phyloP scores from a whole-genome alignment of 2,329 filamentous ascomycete genomes.

The Claviceps pazoutovae region DNA sequence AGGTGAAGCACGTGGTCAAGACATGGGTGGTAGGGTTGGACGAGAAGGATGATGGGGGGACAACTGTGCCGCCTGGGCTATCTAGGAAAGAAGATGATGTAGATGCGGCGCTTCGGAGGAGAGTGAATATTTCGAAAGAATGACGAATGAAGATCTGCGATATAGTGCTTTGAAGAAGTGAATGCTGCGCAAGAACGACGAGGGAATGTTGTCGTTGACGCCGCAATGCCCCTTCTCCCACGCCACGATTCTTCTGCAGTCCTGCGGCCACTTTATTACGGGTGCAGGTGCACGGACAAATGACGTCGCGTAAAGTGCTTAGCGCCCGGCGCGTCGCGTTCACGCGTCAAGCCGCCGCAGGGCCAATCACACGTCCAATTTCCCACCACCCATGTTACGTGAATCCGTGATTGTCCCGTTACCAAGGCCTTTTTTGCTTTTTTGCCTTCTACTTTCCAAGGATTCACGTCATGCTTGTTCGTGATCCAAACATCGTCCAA shows the following conservation, averaged over 20 bases:
- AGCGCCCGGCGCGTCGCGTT: constrained; percentile 4
- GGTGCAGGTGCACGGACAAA: constrained; percentile 2
- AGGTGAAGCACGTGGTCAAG: constrained; percentile 54
- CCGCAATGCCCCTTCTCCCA: background rate
- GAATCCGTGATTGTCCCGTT: background rate
- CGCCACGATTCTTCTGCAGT: background rate
- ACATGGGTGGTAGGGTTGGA: constrained; percentile 51
- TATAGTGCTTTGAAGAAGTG: too few relatives aligned
- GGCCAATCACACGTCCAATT: too few relatives aligned
- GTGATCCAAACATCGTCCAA: too few relatives aligned
- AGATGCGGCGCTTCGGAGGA: constrained; percentile 14
- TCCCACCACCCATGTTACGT: background rate
- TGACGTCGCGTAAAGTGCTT: constrained; percentile 8
- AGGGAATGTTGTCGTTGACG: background rate
- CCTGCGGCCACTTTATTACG: background rate
- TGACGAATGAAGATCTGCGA: background rate
- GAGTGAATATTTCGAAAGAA: constrained; percentile 8
- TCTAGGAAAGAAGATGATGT: constrained; percentile 10
- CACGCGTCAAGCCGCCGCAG: constrained; percentile 3
- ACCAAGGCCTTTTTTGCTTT: too few relatives aligned
- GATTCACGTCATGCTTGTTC: too few relatives aligned
- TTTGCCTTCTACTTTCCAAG: too few relatives aligned
- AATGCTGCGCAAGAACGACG: constrained; percentile 3
- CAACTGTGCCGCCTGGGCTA: constrained; percentile 13
- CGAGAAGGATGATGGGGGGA: constrained; percentile 13